Evolutionary conservation across 495 filamentous ascomycete genomes (phyloP).

Genomic region (Penicillium desertorum): DNA sequence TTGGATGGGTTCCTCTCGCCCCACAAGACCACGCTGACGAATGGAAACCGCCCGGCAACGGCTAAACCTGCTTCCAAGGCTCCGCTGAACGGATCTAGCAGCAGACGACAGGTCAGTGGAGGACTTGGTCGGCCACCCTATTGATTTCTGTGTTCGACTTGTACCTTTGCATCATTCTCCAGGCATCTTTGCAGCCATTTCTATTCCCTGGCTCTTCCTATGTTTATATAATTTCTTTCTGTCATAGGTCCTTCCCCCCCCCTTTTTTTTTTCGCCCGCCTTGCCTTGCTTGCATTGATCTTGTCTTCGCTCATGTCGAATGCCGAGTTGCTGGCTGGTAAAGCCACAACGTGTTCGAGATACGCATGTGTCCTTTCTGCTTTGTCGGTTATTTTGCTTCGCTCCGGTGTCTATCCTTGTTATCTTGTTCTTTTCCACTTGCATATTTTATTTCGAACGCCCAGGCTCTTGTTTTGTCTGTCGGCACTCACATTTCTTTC

Average conservation of each 20-base stretch:
- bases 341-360: neutral
- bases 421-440: constrained; percentile 18
- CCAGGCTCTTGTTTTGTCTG: constrained; percentile 1
- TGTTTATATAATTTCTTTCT: constrained; percentile 20
- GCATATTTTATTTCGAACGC: constrained; percentile 16
- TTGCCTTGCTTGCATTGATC: neutral
- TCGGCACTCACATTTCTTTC: constrained; percentile 1
- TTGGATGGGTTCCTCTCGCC: constrained; percentile 42
- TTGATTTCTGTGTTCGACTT: constrained; percentile 27
- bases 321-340: constrained; percentile 2
- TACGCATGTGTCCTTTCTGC: constrained; percentile 3
- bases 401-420: constrained; percentile 17
- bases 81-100: constrained; percentile 17
- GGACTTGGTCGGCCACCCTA: constrained; percentile 48
- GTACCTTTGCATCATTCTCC: constrained; percentile 14
- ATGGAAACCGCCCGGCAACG: constrained; percentile 21
- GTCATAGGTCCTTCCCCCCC: neutral
- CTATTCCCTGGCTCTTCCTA: constrained; percentile 18
- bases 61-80: constrained; percentile 16
- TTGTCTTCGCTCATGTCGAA: constrained; percentile 4
- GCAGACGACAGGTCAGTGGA: constrained; percentile 31
- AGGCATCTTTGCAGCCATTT: constrained; percentile 9
- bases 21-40: constrained; percentile 14
- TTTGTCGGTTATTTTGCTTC: constrained; percentile 9
- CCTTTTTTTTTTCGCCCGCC: neutral